Evolutionary conservation across 148 eudicot species (phyloP).

Genomic region (Nyssa sinensis): DNA sequence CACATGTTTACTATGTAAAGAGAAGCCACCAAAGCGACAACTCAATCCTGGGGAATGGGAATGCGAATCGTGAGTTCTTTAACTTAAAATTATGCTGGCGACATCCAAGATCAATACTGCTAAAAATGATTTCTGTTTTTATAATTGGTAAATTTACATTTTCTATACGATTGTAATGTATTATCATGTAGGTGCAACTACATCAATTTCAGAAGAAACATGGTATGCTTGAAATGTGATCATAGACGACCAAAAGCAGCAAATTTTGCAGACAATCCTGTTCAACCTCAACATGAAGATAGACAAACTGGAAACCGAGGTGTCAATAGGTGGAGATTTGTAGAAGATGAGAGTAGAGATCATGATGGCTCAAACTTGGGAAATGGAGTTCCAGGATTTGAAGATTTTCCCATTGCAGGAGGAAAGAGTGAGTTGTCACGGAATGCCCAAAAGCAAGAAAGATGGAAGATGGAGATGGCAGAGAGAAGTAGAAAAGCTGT

Average conservation of each 20-base stretch:
- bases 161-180: neutral
- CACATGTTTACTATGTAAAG: slow-evolving; percentile 48
- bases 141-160: neutral
- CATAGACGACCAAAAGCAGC: slow-evolving; percentile 45
- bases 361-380: neutral
- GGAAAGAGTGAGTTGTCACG: slow-evolving; percentile 36
- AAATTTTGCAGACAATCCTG: neutral
- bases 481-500: slow-evolving; percentile 10
- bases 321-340: slow-evolving; percentile 18
- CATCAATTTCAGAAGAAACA: slow-evolving; percentile 60
- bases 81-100: neutral
- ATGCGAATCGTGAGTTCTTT: slow-evolving; percentile 63
- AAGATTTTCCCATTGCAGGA: slow-evolving; percentile 36
- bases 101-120: neutral
- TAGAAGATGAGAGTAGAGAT: slow-evolving; percentile 20
- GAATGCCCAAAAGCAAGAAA: slow-evolving; percentile 21
- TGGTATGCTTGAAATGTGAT: slow-evolving; percentile 55
- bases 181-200: slow-evolving; percentile 57
- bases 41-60: slow-evolving; percentile 68
- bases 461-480: slow-evolving; percentile 34
- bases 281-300: slow-evolving; percentile 14
- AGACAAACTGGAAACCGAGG: slow-evolving; percentile 7
- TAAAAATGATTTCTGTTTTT: neutral
- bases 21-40: slow-evolving; percentile 56
- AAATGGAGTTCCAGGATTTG: slow-evolving; percentile 14